phyloP scores from a whole-genome alignment of 805 yeast genomes.

The Candida tammaniensis region DNA sequence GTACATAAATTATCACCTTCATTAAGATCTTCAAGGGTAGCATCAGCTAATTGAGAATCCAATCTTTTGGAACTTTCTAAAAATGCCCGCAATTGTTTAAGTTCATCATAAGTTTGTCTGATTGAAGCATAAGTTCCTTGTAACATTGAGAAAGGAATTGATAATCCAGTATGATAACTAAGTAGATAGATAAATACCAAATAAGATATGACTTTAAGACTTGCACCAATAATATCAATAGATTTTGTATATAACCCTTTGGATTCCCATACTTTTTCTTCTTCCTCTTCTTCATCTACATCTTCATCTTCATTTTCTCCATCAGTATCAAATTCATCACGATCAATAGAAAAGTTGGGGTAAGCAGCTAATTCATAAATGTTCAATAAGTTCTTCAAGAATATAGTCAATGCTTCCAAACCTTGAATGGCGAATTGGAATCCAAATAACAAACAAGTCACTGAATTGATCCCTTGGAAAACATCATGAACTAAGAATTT shows the following conservation, averaged over 20 bases:
- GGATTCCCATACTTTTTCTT: constrained; percentile 72
- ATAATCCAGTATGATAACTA: constrained; percentile 27
- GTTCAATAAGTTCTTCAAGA: constrained; percentile 49
- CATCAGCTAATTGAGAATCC: constrained; percentile 60
- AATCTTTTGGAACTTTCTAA: constrained; percentile 59
- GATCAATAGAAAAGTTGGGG: constrained; percentile 27
- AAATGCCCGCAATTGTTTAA: constrained; percentile 45
- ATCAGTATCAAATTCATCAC: constrained; percentile 24
- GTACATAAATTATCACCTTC: constrained; percentile 67
- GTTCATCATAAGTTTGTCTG: constrained; percentile 24
- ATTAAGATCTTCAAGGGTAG: constrained; percentile 57
- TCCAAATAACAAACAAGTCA: constrained; percentile 64
- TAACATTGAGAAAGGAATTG: constrained; percentile 38
- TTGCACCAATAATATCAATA: constrained; percentile 51
- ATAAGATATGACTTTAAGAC: constrained; percentile 31
- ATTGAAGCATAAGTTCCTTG: constrained; percentile 46
- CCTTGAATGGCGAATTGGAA: constrained; percentile 70
- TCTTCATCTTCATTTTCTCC: constrained; percentile 4
- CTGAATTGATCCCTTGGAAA: constrained; percentile 49
- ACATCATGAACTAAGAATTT: constrained; percentile 55
- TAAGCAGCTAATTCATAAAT: constrained; percentile 52
- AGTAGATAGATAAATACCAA: constrained; percentile 32
- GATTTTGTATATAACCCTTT: constrained; percentile 58
- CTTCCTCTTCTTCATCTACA: constrained; percentile 28
- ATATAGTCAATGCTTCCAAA: constrained; percentile 47